phyloP scores from a whole-genome alignment of 106 monocot species.

The Allium cepa region DNA sequence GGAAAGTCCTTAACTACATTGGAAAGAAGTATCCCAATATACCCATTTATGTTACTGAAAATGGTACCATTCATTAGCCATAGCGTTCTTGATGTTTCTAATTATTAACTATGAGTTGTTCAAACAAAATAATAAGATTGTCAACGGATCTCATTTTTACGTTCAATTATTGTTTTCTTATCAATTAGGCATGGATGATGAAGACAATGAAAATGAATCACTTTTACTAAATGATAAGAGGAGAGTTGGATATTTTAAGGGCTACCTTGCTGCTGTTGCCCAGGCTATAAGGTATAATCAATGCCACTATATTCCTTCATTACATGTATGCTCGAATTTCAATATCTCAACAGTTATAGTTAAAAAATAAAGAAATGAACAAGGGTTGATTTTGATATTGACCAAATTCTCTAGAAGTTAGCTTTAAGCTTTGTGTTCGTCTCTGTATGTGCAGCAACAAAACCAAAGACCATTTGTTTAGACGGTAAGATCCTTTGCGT shows the following conservation, averaged over 20 bases:
- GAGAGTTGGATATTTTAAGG: slow-evolving; percentile 75
- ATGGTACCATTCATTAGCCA: slow-evolving; percentile 41
- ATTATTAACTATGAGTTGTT: background rate
- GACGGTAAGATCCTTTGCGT: too few species aligned
- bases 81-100: background rate
- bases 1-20: slow-evolving; percentile 71
- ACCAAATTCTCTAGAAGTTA: too few species aligned
- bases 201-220: slow-evolving; percentile 41
- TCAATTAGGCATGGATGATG: slow-evolving; percentile 88
- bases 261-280: slow-evolving; percentile 64
- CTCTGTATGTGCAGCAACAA: too few species aligned
- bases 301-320: background rate
- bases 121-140: background rate
- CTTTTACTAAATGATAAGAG: slow-evolving; percentile 57
- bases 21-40: slow-evolving; percentile 47
- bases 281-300: slow-evolving; percentile 71
- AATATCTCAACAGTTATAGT: too few species aligned
- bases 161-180: background rate
- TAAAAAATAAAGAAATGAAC: too few species aligned
- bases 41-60: slow-evolving; percentile 80
- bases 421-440: too few species aligned
- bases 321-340: background rate
- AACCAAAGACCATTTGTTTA: too few species aligned
- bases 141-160: too few species aligned
- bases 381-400: too few species aligned